Percentiles rank a stretch among this genome's conserved stretches.
phyloP scores from a whole-genome alignment of 73 alveolate genomes.

The Paramecium bursaria region DNA sequence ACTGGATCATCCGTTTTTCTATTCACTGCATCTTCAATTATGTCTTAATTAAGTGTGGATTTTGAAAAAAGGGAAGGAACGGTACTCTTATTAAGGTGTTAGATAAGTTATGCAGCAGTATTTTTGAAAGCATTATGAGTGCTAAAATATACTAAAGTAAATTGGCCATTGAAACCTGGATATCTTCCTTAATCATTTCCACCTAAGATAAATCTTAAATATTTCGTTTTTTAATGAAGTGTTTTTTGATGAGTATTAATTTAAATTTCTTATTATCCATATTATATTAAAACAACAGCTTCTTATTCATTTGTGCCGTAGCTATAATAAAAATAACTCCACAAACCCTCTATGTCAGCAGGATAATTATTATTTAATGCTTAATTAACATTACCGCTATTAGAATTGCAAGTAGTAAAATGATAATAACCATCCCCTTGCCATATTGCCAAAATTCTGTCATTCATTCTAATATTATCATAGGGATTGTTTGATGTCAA shows the following conservation, averaged over 20 bases:
- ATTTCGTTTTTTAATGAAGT: slow-evolving; percentile 33
- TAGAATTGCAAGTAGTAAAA: slow-evolving; percentile 49
- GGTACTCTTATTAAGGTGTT: background rate
- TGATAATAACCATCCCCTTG: slow-evolving; percentile 64
- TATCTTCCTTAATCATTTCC: slow-evolving; percentile 52
- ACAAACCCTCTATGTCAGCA: slow-evolving; percentile 63
- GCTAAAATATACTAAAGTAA: slow-evolving; percentile 6
- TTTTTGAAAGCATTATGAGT: slow-evolving; percentile 19
- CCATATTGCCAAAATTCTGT: slow-evolving; percentile 42
- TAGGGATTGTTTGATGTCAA: slow-evolving; percentile 46
- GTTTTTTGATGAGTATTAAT: slow-evolving; percentile 39
- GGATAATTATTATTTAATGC: slow-evolving; percentile 44
- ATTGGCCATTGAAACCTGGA: slow-evolving; percentile 53
- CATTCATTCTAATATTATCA: slow-evolving; percentile 58
- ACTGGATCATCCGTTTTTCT: slow-evolving; percentile 33
- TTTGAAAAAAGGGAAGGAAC: background rate
- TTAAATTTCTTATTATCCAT: slow-evolving; percentile 20
- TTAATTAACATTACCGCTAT: slow-evolving; percentile 49
- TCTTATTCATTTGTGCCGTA: slow-evolving; percentile 13
- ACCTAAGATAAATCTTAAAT: slow-evolving; percentile 44
- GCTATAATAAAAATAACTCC: slow-evolving; percentile 57
- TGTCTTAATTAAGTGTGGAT: background rate
- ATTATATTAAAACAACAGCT: slow-evolving; percentile 33
- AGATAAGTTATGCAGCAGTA: background rate
- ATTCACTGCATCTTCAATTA: background rate